These are phyloP conservation scores for Fusarium paranaense DNA, from an alignment of 2,329 filamentous ascomycete genomes.

Conservation along the genomic window DNA sequence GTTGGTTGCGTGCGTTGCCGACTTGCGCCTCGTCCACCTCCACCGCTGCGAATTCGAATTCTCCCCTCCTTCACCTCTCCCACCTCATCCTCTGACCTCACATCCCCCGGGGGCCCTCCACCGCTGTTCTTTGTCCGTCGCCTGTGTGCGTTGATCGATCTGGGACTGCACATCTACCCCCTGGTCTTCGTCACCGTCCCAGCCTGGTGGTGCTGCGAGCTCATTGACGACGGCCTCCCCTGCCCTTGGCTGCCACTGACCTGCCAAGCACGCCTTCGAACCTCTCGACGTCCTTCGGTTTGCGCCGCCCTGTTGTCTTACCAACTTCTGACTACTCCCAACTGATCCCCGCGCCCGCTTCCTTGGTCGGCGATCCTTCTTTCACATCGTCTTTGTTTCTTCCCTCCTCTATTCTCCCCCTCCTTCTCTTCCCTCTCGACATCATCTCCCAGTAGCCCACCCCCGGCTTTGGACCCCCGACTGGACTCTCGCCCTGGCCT, in stretches of 20 bases:
- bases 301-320: conserved; percentile 33
- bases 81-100: conserved; percentile 17
- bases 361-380: conserved; percentile 24
- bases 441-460: neutral
- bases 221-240: conserved; percentile 27
- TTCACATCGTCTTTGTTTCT: conserved; percentile 16
- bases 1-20: neutral
- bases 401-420: conserved; percentile 1
- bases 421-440: neutral
- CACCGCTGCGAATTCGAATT: neutral
- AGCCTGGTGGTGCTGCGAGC: conserved; percentile 35
- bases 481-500: conserved; percentile 19
- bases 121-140: conserved; percentile 27
- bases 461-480: conserved; percentile 1
- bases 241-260: conserved; percentile 1
- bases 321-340: conserved; percentile 30
- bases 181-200: conserved; percentile 31
- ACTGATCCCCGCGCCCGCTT: conserved; percentile 28
- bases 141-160: conserved; percentile 27
- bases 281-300: conserved; percentile 18
- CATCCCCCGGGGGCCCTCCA: conserved; percentile 24
- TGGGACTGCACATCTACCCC: conserved; percentile 21
- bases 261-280: conserved; percentile 32
- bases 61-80: neutral
- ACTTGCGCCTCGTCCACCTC: neutral